phyloP scores from a whole-genome alignment of 2,329 filamentous ascomycete species.

The Coniochaeta pulveracea region DNA sequence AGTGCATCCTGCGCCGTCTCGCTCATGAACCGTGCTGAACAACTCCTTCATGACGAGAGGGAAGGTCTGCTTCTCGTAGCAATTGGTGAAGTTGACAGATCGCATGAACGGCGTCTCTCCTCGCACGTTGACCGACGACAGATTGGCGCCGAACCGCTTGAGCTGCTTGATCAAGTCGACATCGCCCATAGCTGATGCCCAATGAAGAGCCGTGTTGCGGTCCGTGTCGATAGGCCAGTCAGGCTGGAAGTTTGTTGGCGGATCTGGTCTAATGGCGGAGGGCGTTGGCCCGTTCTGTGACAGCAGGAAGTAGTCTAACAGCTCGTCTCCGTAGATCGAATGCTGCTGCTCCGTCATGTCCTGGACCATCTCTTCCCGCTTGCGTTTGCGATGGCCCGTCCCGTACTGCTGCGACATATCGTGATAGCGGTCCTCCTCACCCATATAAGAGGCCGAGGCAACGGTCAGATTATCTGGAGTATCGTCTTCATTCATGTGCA shows the following conservation, averaged over 20 bases:
- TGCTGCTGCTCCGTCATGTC: constrained; percentile 70
- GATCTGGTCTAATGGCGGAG: constrained; percentile 60
- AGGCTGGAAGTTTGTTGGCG: constrained; percentile 76
- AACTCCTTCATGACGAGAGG: constrained; percentile 74
- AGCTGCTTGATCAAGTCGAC: constrained; percentile 83
- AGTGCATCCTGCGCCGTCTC: constrained; percentile 73
- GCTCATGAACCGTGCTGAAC: constrained; percentile 66
- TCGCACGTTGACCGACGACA: constrained; percentile 57
- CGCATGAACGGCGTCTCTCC: constrained; percentile 92
- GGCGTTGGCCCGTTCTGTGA: constrained; percentile 72
- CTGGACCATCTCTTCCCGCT: constrained; percentile 55
- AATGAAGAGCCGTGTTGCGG: constrained; percentile 86
- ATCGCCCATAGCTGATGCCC: constrained; percentile 96
- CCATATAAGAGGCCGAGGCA: constrained; percentile 74
- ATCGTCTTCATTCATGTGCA: constrained; percentile 61
- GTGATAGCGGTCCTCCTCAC: constrained; percentile 69
- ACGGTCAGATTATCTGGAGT: constrained; percentile 76
- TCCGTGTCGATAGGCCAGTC: constrained; percentile 91
- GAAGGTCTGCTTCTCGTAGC: constrained; percentile 88
- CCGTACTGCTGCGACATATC: constrained; percentile 51
- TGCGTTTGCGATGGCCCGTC: constrained; percentile 61
- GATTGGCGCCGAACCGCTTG: constrained; percentile 65
- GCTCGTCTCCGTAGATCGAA: constrained; percentile 80
- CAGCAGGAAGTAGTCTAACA: constrained; percentile 92
- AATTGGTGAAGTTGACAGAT: constrained; percentile 92